Percentiles rank a stretch among this genome's conserved stretches.
Evolutionary conservation across 768 basidiomycete species (phyloP).

Genomic region (Tricholoma terreum): DNA sequence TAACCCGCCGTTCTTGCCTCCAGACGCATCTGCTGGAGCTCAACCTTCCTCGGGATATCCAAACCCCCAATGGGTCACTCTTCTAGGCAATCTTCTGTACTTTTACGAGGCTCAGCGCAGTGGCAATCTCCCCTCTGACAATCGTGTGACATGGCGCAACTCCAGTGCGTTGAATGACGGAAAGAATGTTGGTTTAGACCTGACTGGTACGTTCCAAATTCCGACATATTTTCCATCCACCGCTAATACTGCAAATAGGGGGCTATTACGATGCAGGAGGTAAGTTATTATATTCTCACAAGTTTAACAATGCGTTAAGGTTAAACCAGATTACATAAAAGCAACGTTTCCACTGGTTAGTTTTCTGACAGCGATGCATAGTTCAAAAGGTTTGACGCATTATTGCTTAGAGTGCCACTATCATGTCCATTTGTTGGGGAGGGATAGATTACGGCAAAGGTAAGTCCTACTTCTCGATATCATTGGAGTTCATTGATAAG

Average conservation of each 20-base stretch:
- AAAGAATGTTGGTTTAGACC: constrained; percentile 64
- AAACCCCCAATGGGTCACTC: constrained; percentile 77
- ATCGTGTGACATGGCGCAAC: constrained; percentile 87
- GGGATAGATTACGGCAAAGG: constrained; percentile 82
- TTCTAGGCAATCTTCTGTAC: constrained; percentile 78
- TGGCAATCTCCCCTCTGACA: constrained; percentile 62
- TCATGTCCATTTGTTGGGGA: constrained; percentile 90
- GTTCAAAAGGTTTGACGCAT: constrained; percentile 7
- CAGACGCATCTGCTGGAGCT: constrained; percentile 54
- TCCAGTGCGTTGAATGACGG: constrained; percentile 78
- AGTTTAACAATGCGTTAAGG: constrained; percentile 2
- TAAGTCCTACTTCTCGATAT: constrained; percentile 18
- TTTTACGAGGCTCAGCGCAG: constrained; percentile 93
- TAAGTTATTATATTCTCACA: constrained; percentile 26
- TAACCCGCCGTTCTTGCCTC: constrained; percentile 61
- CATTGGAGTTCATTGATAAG: not conserved
- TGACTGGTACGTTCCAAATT: constrained; percentile 48
- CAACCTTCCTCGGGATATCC: constrained; percentile 45
- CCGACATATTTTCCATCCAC: not conserved
- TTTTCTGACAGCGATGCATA: not conserved
- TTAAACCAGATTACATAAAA: constrained; percentile 74
- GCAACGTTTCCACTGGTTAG: constrained; percentile 79
- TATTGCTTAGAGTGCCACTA: constrained; percentile 59
- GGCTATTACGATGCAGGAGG: constrained; percentile 95
- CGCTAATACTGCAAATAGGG: constrained; percentile 25